Base-by-base conservation (phyloP, 176 grass and related monocot species). In the Coix lacrymajobi region DNA sequence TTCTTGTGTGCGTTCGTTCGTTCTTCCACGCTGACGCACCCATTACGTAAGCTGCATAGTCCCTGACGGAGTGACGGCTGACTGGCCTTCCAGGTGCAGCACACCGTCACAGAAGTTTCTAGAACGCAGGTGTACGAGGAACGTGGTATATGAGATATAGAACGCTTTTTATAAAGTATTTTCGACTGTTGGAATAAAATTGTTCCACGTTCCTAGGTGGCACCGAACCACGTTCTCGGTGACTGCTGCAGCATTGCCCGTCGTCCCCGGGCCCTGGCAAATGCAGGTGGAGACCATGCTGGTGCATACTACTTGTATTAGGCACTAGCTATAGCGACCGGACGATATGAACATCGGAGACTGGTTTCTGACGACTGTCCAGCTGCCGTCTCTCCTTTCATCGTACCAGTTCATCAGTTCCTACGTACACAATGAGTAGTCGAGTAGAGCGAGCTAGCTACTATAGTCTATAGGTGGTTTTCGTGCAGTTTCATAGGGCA, bases 11-110 rank as follows among this genome's bases (percentile, higher is more conserved):
- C 65, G 3, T 49, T 57, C 28, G 48, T 85, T 79, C 49, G 68
- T 10, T 34, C 41, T 48, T 41, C 63, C 1, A 37, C 48, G 71
- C 77, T 66, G 88, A 86, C 61, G 83, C 26, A 17, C 22, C 49
- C 44, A 8, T 78, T 77, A 57, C 78, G 78, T 85, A 8, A 17
- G 51, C 56, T 7, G 17, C 36, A 19, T 19, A 24, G 17, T 72
- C 14, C 19, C 51, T 20, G 51, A 54, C 51, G 19, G 49, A 6
- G 19, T 20, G 51, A 54, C 51, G 19, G 49, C 17, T 52, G 6
- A 8, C 49, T 52, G 0, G 3, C 5, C 17, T 52, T 20, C 0
- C 1, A 8, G 19, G 46, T 19, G 46, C 46, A 49, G n/a, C n/a
- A n/a, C n/a, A n/a, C n/a, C n/a, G n/a, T n/a, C n/a, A n/a, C n/a